Evolutionary conservation across 1,284 basidiomycete species (phyloP), one percentile per base, ranked within the genome.

Genomic region (Takashimella koratensis): DNA sequence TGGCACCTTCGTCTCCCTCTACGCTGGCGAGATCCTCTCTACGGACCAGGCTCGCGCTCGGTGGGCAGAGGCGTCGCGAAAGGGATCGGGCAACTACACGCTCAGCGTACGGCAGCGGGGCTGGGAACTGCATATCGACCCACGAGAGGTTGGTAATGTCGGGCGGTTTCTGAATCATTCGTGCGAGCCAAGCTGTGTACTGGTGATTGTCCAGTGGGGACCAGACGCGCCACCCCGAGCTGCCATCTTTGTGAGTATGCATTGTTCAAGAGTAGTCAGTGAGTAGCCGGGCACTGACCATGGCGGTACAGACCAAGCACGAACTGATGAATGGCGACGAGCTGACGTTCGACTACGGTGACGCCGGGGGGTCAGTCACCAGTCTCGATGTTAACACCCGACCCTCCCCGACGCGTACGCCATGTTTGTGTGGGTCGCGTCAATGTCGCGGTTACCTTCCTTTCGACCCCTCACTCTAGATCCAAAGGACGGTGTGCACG

Each of bases 111-210:
- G 57, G 19, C 21, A 60, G 6, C 54, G 59, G 13, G 53, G 51
- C 12, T 27, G 52, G 30, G 43, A 22, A 3, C 43, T 64, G 3
- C 67, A 70, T 49, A 66, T 70, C 45, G 67, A 70, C 53, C 62
- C 67, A 20, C 43, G 67, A 50, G 45, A 56, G 25, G 46, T 50
- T 19, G 66, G 67, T 4, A 70, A 70, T 47, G 53, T 66, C 3
- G 64, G 63, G 2, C 45, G 67, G 21, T 68, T 65, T 52, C 41
- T 70, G 39, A 70, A 70, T 51, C 67, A 70, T 47, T 64, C 63
- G 12, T 70, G 67, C 44, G 63, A 68, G 3, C 59, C 66, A 13
- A 66, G 63, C 44, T 70, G 67, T 49, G 58, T 68, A 3, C 53
- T 68, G 22, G 56, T 58, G 16, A 36, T 62, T 8, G 66, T 68